phyloP scores from a whole-genome alignment of 768 basidiomycete genomes.

The Plicaturopsis crispa region DNA sequence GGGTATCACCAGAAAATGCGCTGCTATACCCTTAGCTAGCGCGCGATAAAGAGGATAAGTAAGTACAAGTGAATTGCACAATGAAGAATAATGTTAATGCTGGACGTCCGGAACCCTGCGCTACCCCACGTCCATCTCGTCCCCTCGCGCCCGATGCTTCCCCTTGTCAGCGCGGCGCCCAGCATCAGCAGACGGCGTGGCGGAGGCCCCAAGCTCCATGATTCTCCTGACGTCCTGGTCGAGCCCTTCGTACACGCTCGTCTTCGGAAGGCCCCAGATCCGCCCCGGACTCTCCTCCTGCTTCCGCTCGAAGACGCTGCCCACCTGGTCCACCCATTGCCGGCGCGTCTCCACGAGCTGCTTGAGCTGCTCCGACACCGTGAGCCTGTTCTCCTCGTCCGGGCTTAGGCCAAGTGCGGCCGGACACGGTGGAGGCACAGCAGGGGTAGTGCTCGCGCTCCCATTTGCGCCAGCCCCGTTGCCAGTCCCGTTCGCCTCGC shows the following conservation, averaged over 20 bases:
- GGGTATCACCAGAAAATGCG: too few relatives aligned
- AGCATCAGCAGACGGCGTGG: conserved; percentile 13
- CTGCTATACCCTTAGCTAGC: too few relatives aligned
- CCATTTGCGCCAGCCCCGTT: conserved; percentile 17
- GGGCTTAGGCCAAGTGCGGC: conserved; percentile 64
- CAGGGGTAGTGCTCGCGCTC: conserved; percentile 22
- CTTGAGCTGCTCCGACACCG: conserved; percentile 60
- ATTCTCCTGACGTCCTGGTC: conserved; percentile 52
- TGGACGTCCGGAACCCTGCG: too few relatives aligned
- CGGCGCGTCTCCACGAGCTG: conserved; percentile 70
- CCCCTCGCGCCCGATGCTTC: conserved; percentile 41
- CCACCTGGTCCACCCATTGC: conserved; percentile 74
- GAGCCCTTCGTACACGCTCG: conserved; percentile 70
- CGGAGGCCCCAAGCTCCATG: conserved; percentile 14
- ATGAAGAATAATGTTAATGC: conserved; percentile 19
- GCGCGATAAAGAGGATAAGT: too few relatives aligned
- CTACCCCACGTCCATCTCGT: conserved; percentile 69
- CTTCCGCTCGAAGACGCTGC: conserved; percentile 68
- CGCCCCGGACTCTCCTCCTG: conserved; percentile 57
- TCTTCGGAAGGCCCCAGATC: conserved; percentile 71
- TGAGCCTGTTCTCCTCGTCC: conserved; percentile 56
- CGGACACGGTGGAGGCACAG: conserved; percentile 51
- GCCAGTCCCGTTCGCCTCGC: conserved; percentile 22
- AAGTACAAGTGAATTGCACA: conserved; percentile 16
- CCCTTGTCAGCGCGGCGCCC: conserved; percentile 27